Evolutionary conservation across 2,329 filamentous ascomycete genomes (phyloP).

Genomic region (Elsinoe arachidis): DNA sequence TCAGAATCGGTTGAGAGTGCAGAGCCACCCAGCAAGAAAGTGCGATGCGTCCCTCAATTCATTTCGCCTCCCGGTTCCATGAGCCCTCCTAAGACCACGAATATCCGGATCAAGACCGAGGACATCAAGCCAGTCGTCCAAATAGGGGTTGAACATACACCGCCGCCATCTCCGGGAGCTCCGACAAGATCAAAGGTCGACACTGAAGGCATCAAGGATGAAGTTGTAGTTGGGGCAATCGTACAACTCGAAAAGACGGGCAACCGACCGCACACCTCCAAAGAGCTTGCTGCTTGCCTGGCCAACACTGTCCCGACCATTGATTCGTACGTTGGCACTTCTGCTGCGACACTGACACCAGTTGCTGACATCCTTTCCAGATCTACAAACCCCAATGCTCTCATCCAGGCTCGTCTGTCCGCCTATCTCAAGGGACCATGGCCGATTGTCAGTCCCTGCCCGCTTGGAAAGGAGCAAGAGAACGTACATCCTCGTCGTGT

Average conservation of each 20-base stretch:
- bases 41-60: slow-evolving; percentile 25
- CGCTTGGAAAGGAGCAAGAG: slow-evolving; percentile 85
- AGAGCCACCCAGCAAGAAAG: slow-evolving; percentile 48
- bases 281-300: slow-evolving; percentile 78
- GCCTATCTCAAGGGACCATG: slow-evolving; percentile 80
- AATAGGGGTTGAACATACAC: slow-evolving; percentile 57
- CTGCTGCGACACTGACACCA: slow-evolving; percentile 17
- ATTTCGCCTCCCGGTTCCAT: slow-evolving; percentile 29
- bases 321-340: slow-evolving; percentile 64
- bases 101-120: slow-evolving; percentile 40
- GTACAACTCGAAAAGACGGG: slow-evolving; percentile 79
- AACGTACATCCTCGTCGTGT: slow-evolving; percentile 87
- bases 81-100: slow-evolving; percentile 37
- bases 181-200: slow-evolving; percentile 53
- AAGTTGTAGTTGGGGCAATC: slow-evolving; percentile 88
- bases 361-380: slow-evolving; percentile 42
- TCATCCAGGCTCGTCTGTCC: slow-evolving; percentile 86
- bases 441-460: slow-evolving; percentile 72
- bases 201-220: slow-evolving; percentile 79
- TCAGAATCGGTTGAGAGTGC: slow-evolving; percentile 53
- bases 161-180: slow-evolving; percentile 63
- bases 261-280: slow-evolving; percentile 89
- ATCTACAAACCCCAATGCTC: slow-evolving; percentile 88
- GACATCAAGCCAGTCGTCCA: slow-evolving; percentile 39
- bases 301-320: slow-evolving; percentile 70